Conservation (phyloP, 2,329 filamentous ascomycete genomes). For the Thermoascus crustaceus region DNA sequence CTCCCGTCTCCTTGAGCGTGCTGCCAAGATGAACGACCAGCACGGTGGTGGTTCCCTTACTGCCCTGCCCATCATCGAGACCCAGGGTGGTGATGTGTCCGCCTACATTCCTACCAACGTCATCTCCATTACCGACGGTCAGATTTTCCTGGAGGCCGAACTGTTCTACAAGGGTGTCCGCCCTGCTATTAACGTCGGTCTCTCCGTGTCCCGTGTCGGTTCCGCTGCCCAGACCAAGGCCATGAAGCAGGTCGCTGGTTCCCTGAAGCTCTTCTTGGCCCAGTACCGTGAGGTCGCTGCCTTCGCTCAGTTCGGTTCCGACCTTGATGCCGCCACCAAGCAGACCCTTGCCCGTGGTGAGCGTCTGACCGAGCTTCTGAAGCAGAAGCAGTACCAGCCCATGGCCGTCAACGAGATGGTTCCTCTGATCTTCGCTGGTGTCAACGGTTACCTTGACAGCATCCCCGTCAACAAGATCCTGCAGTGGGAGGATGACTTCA, state of each 20-base stretch:
- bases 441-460: slow-evolving; percentile 87
- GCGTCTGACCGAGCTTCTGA: slow-evolving; percentile 95
- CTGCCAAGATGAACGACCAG: slow-evolving; percentile 97
- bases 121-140: slow-evolving; percentile 99
- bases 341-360: slow-evolving; percentile 97
- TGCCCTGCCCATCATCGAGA: slow-evolving; percentile 96
- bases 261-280: slow-evolving; percentile 99
- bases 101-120: slow-evolving; percentile 99
- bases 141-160: slow-evolving; percentile 99
- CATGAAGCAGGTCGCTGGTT: slow-evolving; percentile 99
- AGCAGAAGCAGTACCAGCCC: slow-evolving; percentile 99
- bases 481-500: slow-evolving; percentile 89
- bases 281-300: slow-evolving; percentile 99
- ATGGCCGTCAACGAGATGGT: slow-evolving; percentile 99
- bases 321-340: slow-evolving; percentile 97
- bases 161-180: slow-evolving; percentile 99
- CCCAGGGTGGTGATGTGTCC: slow-evolving; percentile 99
- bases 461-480: slow-evolving; percentile 89
- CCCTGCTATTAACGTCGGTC: slow-evolving; percentile 99
- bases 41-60: slow-evolving; percentile 94
- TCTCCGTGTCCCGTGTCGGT: slow-evolving; percentile 99
- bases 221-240: slow-evolving; percentile 99
- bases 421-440: slow-evolving; percentile 97
- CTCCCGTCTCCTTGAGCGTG: slow-evolving; percentile 98
- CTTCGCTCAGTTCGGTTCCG: slow-evolving; percentile 99